Evolutionary conservation across 116 monocot species (phyloP), one percentile per base, ranked within the genome.

Genomic region (Phalaenopsis hybrid): DNA sequence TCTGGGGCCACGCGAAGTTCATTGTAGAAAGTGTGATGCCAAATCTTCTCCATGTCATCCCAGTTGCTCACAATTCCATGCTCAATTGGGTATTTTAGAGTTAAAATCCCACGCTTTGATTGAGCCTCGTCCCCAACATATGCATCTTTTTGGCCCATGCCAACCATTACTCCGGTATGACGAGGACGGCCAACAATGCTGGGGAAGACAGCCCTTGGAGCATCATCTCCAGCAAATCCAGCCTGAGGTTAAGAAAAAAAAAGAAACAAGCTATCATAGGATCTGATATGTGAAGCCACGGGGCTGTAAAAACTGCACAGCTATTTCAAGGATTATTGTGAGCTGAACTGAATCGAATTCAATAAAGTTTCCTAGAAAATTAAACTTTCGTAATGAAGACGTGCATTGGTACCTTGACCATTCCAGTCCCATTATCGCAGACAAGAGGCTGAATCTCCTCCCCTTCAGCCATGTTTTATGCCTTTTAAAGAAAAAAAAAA

Each of bases 211-310:
- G 88, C 88, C 72, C 88, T 85, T 2, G 88, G 88, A 46, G 85
- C 85, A 82, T 85, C 88, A 80, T 88, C 88, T 73, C 88, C 88
- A 68, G 88, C 88, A 88, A 88, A 88, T 49, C 88, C 88, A 74
- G 85, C 88, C 75, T 74, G 28, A n/a, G 43, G 4, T 55, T 16
- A 67, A 41, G 11, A 73, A 73, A 43, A 25, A 12, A 70, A 31
- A 31, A 73, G 6, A 11, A 37, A 0, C 10, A 31, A 73, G 37
- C 37, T 17, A 41, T 73, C 0, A 23, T 3, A 67, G 23, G 65
- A 25, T 65, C 10, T 12, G 65, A 65, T 21, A 21, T n/a, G 5
- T 21, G 21, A 61, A 61, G 16, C 61, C 61, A 20, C 21, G 13
- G 4, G 20, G 20, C 18, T 63, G 18, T 63, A 16, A 61, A 25